Evolutionary conservation across 139 green algal species (phyloP), one percentile per base, ranked within the genome.

Genomic region (Chloropicon primus): DNA sequence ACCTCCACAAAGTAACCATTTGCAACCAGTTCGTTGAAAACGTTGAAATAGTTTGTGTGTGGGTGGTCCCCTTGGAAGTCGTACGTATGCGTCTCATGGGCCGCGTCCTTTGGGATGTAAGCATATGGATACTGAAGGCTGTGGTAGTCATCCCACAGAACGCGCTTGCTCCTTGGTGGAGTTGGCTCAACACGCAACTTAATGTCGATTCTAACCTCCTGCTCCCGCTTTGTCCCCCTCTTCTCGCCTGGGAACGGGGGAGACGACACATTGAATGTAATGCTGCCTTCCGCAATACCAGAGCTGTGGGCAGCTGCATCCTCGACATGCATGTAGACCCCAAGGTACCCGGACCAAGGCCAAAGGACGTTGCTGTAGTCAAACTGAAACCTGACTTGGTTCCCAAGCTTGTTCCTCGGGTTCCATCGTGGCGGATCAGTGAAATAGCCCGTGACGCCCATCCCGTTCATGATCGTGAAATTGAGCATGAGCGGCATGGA

Each of bases 11-110:
- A 62, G 78, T 90, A 96, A 2, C 93, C 92, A 1, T 75, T 80
- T 3, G 91, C 81, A 0, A 80, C 72, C 27, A 98, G 87, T 17
- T 53, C 53, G 79, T 97, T 83, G 80, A 88, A 97, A 75, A 94
- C 80, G 17, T 62, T 62, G 83, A 98, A 91, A 85, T 87, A 99
- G 86, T 99, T 98, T 78, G 94, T 98, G 86, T 94, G 91, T 0
- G 89, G 92, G 84, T 98, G 94, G 87, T 99, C 95, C 22, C 95
- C 95, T 79, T 99, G 95, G 95, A 95, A 99, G 86, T 99, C 95
- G 41, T 62, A 62, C 10, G 41, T 62, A 17, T 62, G 41, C 41
- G 41, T 62, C 41, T 62, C 41, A n/a, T 62, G 41, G 17, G 41
- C 5, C 10, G 41, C 41, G 84, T 98, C 94, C 0, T 94, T 80